A percentile compares a stretch with the other conserved stretches of the same genome.
phyloP scores from a whole-genome alignment of 2,329 filamentous ascomycete genomes.

The Talaromyces sp. region DNA sequence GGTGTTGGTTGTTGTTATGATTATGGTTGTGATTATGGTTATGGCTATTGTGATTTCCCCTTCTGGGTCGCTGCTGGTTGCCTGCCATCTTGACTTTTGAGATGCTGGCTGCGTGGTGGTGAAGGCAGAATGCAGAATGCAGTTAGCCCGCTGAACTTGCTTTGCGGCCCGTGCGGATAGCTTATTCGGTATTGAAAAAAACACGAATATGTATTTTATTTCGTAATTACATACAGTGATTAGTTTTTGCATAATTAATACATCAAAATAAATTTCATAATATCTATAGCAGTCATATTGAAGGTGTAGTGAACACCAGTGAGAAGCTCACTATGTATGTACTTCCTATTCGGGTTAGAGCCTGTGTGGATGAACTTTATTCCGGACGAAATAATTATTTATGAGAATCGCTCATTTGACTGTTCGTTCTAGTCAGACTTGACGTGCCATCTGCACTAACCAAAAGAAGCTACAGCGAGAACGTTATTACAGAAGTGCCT shows the following conservation, averaged over 20 bases:
- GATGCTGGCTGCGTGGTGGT: background rate
- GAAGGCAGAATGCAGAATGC: background rate
- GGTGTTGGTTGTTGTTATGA: background rate
- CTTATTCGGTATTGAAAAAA: background rate
- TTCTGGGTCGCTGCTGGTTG: constrained; percentile 8
- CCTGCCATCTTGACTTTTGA: constrained; percentile 4
- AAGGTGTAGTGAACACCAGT: no score
- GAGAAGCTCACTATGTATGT: no score
- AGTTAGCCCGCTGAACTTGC: background rate
- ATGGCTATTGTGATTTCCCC: constrained; percentile 1
- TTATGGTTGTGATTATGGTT: background rate
- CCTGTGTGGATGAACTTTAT: no score
- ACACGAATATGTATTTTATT: background rate
- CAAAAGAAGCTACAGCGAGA: no score
- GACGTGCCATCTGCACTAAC: no score
- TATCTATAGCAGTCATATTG: no score
- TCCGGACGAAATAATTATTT: no score
- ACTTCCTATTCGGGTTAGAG: no score
- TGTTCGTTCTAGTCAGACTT: no score
- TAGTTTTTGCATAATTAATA: background rate
- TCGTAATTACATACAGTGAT: no score
- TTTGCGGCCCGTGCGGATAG: background rate
- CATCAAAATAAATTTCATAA: background rate
- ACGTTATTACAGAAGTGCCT: no score
- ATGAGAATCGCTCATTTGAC: no score